Evolutionary conservation across 2,329 filamentous ascomycete genomes (phyloP), one percentile per base, ranked within the genome.

Genomic region (Aspergillus aculeatus): DNA sequence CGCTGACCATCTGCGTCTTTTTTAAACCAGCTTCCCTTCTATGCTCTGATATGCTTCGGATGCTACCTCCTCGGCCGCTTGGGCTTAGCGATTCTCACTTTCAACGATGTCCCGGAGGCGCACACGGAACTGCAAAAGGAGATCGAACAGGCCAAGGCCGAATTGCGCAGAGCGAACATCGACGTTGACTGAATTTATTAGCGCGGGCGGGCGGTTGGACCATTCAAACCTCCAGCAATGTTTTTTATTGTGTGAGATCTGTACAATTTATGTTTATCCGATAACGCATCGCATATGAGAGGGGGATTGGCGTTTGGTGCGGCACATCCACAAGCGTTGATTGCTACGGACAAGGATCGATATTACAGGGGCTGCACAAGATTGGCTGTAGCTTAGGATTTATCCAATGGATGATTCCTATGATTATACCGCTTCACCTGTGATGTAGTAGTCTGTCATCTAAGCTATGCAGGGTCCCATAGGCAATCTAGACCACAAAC

Each of bases 101-200:
- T 99, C 84, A 95, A 96, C 82, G 93, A 98, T 78, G 92, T 96
- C 52, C 93, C 94, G 57, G 85, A 91, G 63, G 95, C 95, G 55
- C 90, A 98, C 78, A 86, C 88, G 74, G 93, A 97, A 79, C 81
- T 99, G 69, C 92, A 95, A 84, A 82, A 80, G 69, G 90, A 98
- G 89, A 96, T 81, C 88, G 73, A 73, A 73, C 74, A 67, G 58
- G 76, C 78, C 59, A 78, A 77, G 67, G 69, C 74, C 54, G 75
- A 79, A 57, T 66, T 81, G 68, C 75, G 78, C 62, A 65, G 68
- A 61, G 71, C 67, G 57, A 78, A 77, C 56, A 72, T 80, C 49
- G 77, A 78, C 56, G 77, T 80, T 51, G 75, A 80, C 61, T 80
- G 71, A 71, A 62, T 29, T 21, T 19, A 44, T 49, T 10, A 21